Conservation (phyloP, 768 basidiomycete genomes). For the Boletus rubroflammeus region DNA sequence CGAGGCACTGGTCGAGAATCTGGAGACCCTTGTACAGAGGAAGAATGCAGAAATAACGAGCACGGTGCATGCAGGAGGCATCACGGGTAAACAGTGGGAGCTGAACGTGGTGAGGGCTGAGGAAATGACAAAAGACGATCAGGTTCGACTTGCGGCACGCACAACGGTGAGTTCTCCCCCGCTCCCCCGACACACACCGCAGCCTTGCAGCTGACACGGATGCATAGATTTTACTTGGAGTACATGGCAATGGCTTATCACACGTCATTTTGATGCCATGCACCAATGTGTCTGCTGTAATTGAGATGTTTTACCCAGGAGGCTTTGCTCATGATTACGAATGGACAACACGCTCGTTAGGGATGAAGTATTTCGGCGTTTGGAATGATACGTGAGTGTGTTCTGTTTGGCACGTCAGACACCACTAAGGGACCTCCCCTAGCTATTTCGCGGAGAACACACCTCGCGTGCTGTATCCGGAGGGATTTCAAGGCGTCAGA, state of each 20-base stretch:
- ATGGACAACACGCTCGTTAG: conserved; percentile 73
- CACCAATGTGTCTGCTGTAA: conserved; percentile 71
- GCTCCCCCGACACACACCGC: background rate
- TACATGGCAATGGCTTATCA: conserved; percentile 80
- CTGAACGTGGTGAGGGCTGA: conserved; percentile 61
- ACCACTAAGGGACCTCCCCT: background rate
- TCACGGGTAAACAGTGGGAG: conserved; percentile 45
- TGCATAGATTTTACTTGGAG: conserved; percentile 60
- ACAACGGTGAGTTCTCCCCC: conserved; percentile 55
- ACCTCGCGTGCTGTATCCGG: conserved; percentile 62
- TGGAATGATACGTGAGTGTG: conserved; percentile 73
- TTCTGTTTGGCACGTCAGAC: background rate
- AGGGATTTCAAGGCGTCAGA: conserved; percentile 76
- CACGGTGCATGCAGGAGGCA: background rate
- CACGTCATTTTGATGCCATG: conserved; percentile 84
- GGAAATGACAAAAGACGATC: conserved; percentile 68
- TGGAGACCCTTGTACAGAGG: conserved; percentile 47
- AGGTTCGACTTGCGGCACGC: conserved; percentile 58
- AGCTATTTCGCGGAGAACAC: conserved; percentile 35
- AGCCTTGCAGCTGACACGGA: background rate
- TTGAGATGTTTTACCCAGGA: conserved; percentile 78
- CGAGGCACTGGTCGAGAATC: conserved; percentile 44
- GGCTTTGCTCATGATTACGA: conserved; percentile 88
- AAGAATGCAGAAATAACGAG: conserved; percentile 26
- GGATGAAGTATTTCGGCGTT: conserved; percentile 70